Evolutionary conservation across 805 yeast species (phyloP).

Genomic region (Hanseniaspora vineae): DNA sequence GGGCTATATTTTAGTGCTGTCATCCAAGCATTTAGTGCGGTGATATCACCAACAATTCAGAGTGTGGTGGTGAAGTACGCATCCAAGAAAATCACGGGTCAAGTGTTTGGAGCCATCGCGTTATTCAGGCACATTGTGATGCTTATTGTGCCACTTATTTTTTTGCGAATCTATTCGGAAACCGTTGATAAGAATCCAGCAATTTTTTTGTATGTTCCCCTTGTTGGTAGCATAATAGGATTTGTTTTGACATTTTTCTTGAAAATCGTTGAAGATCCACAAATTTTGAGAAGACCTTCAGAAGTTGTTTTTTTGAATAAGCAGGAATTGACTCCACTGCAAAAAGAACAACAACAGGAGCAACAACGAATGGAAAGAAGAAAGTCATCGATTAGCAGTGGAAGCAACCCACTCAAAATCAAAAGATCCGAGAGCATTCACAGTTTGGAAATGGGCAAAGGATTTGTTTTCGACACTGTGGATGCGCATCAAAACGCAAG

Average conservation of each 20-base stretch:
- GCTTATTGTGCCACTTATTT: slow-evolving; percentile 36
- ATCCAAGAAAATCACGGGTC: slow-evolving; percentile 49
- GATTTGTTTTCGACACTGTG: background rate
- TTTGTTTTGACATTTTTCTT: slow-evolving; percentile 11
- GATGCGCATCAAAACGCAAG: background rate
- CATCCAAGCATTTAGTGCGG: slow-evolving; percentile 34
- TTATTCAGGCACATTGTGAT: slow-evolving; percentile 38
- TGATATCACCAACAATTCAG: slow-evolving; percentile 46
- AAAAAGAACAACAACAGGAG: background rate
- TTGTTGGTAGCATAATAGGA: slow-evolving; percentile 9
- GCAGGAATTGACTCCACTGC: background rate
- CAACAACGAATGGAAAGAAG: too few relatives aligned
- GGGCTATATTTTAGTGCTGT: slow-evolving; percentile 18
- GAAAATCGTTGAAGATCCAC: slow-evolving; percentile 9
- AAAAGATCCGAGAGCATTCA: too few relatives aligned
- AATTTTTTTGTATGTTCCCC: slow-evolving; percentile 23
- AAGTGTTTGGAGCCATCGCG: slow-evolving; percentile 59
- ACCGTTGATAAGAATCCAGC: slow-evolving; percentile 30
- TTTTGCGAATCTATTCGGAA: slow-evolving; percentile 35
- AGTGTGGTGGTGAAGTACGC: slow-evolving; percentile 49
- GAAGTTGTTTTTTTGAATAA: slow-evolving; percentile 4
- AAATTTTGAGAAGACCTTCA: slow-evolving; percentile 10
- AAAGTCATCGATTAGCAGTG: too few relatives aligned
- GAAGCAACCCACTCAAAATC: too few relatives aligned
- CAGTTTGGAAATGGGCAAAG: too few relatives aligned